A percentile compares a stretch with the other conserved stretches of the same genome.
Evolutionary conservation across 768 basidiomycete species (phyloP).

Genomic region (Hypsizygus marmoreus): DNA sequence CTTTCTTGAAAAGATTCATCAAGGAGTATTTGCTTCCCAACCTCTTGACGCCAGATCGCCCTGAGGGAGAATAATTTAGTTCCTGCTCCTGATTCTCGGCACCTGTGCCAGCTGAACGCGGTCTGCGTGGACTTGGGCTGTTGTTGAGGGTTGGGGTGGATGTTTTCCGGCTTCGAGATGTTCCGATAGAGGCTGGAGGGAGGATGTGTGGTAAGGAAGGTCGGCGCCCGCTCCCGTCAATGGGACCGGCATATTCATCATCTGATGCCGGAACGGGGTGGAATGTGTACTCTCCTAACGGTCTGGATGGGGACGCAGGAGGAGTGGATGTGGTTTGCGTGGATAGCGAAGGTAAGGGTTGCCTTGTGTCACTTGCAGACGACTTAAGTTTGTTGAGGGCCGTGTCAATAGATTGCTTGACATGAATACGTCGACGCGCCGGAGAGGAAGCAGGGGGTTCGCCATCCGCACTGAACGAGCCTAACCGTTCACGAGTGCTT

Average conservation of each 20-base stretch:
- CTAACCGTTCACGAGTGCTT: slow-evolving; percentile 19
- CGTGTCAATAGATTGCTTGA: slow-evolving; percentile 81
- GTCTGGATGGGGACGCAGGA: slow-evolving; percentile 40
- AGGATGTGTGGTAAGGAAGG: slow-evolving; percentile 71
- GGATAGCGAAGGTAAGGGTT: slow-evolving; percentile 24
- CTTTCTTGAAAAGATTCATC: slow-evolving; percentile 73
- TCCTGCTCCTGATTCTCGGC: slow-evolving; percentile 45
- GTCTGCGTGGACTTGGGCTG: slow-evolving; percentile 46
- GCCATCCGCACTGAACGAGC: slow-evolving; percentile 23
- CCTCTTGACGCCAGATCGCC: slow-evolving; percentile 41
- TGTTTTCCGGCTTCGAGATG: slow-evolving; percentile 35
- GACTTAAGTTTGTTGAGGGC: slow-evolving; percentile 57
- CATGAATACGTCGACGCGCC: slow-evolving; percentile 55
- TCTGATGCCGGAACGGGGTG: slow-evolving; percentile 33
- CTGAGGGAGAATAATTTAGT: slow-evolving; percentile 25
- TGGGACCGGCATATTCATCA: slow-evolving; percentile 28
- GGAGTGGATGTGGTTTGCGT: slow-evolving; percentile 31
- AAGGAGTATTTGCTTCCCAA: slow-evolving; percentile 74
- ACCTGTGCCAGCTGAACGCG: slow-evolving; percentile 73
- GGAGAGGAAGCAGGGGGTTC: slow-evolving; percentile 27
- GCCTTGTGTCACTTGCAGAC: slow-evolving; percentile 23
- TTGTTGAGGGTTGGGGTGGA: slow-evolving; percentile 32
- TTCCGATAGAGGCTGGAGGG: slow-evolving; percentile 29
- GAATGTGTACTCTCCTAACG: slow-evolving; percentile 51
- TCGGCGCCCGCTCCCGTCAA: slow-evolving; percentile 46